These are phyloP conservation scores for Ganoderma boninense DNA, from an alignment of 1,284 basidiomycete species.

Conservation along the genomic window DNA sequence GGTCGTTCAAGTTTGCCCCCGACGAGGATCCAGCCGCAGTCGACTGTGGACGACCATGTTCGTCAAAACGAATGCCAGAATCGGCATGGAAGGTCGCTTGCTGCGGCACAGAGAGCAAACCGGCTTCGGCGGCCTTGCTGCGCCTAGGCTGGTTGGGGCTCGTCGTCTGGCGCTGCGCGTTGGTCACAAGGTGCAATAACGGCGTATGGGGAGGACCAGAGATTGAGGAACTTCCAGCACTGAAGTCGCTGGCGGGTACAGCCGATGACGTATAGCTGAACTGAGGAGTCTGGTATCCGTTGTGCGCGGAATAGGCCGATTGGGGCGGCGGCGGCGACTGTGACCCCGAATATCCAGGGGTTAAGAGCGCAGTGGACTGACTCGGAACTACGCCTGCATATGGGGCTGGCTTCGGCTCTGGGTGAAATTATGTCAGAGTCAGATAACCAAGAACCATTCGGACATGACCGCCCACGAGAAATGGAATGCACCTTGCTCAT, in stretches of 20 bases:
- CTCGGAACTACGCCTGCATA: background rate
- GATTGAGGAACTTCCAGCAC: slow-evolving; percentile 8
- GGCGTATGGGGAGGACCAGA: slow-evolving; percentile 13
- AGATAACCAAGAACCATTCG: background rate
- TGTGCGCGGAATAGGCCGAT: background rate
- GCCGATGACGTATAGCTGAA: slow-evolving; percentile 19
- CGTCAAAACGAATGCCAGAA: slow-evolving; percentile 31
- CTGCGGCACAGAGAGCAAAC: slow-evolving; percentile 26
- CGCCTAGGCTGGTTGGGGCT: slow-evolving; percentile 24
- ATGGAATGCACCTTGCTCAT: slow-evolving; percentile 16
- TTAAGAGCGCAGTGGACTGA: slow-evolving; percentile 5
- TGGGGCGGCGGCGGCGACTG: background rate
- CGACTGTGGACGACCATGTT: slow-evolving; percentile 19
- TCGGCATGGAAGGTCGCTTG: slow-evolving; percentile 27
- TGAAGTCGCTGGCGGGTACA: slow-evolving; percentile 24
- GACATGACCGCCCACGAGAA: background rate
- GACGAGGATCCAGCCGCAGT: slow-evolving; percentile 8
- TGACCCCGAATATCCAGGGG: background rate
- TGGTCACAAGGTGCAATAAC: background rate
- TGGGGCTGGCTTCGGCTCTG: slow-evolving; percentile 24
- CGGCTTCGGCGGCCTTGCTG: slow-evolving; percentile 33
- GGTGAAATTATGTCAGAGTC: background rate
- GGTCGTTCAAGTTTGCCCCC: background rate
- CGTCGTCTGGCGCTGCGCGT: background rate
- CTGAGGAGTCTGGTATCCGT: slow-evolving; percentile 10